phyloP scores from a whole-genome alignment of 2,329 filamentous ascomycete genomes.

The Ophiognomonia clavigignenti-juglandacearum region DNA sequence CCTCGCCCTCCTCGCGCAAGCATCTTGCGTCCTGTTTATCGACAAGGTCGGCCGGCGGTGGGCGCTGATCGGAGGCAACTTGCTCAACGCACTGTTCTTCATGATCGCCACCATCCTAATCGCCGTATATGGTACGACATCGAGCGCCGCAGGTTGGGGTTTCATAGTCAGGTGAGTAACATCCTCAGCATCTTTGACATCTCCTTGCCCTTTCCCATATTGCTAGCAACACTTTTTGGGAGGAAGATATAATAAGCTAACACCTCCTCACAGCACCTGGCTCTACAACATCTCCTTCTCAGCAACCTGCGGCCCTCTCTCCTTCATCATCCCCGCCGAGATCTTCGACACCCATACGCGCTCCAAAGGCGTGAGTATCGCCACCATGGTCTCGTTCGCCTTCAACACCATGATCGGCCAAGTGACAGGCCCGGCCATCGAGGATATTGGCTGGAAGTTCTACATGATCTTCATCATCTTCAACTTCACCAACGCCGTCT shows the following conservation, averaged over 20 bases:
- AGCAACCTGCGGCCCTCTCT: conserved; percentile 63
- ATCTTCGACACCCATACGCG: conserved; percentile 75
- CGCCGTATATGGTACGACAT: conserved; percentile 31
- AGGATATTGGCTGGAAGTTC: conserved; percentile 38
- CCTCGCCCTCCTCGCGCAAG: conserved; percentile 64
- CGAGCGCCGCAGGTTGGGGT: conserved; percentile 58
- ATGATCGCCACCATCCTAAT: conserved; percentile 58
- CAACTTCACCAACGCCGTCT: conserved; percentile 43
- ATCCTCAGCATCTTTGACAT: no score
- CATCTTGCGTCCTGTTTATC: conserved; percentile 63
- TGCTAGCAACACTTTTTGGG: no score
- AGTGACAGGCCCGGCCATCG: conserved; percentile 42
- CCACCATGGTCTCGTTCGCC: conserved; percentile 67
- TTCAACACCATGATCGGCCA: conserved; percentile 48
- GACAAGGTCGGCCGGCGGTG: conserved; percentile 67
- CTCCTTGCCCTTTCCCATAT: no score
- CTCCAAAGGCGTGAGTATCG: conserved; percentile 69
- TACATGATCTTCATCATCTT: conserved; percentile 52
- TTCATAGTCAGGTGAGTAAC: conserved; percentile 59
- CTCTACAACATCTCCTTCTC: conserved; percentile 76
- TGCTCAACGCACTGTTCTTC: conserved; percentile 67
- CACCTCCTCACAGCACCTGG: conserved; percentile 53
- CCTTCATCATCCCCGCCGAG: conserved; percentile 60
- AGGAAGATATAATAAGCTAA: no score
- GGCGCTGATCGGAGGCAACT: conserved; percentile 67